These are phyloP conservation scores for Lathyrus sativus DNA, from an alignment of 306 rosid species.

Conservation along the genomic window DNA sequence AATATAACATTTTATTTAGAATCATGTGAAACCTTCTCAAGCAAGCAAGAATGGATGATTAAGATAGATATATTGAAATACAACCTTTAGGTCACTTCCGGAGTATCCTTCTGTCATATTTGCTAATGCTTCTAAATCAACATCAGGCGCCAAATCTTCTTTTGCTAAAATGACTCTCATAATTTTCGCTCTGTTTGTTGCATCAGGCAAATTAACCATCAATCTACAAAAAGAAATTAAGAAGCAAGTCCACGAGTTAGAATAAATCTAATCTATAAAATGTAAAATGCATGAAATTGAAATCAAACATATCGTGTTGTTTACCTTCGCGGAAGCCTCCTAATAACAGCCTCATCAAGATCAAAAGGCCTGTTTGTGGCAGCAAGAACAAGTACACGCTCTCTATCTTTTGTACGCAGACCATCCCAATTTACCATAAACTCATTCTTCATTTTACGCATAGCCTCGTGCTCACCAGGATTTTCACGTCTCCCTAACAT, in stretches of 20 bases:
- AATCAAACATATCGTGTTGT: constrained; percentile 6
- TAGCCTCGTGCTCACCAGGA: constrained; percentile 97
- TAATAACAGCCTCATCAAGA: constrained; percentile 97
- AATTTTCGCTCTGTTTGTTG: constrained; percentile 78
- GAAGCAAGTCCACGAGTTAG: constrained; percentile 1
- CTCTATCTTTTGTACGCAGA: constrained; percentile 91
- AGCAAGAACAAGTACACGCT: constrained; percentile 94
- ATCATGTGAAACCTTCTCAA: constrained; percentile 20
- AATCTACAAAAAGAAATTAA: constrained; percentile 49
- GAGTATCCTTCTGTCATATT: constrained; percentile 91
- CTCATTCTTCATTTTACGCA: constrained; percentile 99
- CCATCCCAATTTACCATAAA: constrained; percentile 99
- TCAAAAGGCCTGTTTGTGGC: constrained; percentile 99
- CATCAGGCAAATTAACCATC: constrained; percentile 94
- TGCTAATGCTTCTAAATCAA: constrained; percentile 78
- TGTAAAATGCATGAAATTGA: constrained; percentile 8
- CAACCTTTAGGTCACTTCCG: constrained; percentile 93
- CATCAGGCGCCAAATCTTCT: constrained; percentile 73
- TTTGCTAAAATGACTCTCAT: constrained; percentile 74
- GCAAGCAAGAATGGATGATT: constrained; percentile 26
- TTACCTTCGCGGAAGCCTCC: constrained; percentile 97
- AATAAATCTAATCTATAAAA: background rate
- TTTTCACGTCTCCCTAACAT: constrained; percentile 98
- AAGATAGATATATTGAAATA: constrained; percentile 22
- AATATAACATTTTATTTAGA: constrained; percentile 25